A percentile compares a stretch with the other conserved stretches of the same genome.
Evolutionary conservation across 805 yeast genomes (phyloP).

Genomic region (Sugiyamaella smithiae): DNA sequence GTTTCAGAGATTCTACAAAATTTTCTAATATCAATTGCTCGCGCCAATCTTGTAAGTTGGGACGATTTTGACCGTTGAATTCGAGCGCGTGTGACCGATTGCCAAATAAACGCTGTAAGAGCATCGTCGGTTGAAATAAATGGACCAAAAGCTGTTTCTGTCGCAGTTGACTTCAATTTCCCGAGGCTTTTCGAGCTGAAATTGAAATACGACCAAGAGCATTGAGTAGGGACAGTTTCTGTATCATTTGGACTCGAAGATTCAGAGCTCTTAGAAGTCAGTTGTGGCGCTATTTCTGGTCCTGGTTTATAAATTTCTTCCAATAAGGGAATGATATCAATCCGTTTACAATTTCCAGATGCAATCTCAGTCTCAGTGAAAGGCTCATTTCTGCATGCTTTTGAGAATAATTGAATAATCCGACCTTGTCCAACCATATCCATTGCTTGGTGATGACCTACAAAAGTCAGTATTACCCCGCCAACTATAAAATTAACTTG

Average conservation of each 20-base stretch:
- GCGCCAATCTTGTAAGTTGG: conserved; percentile 4
- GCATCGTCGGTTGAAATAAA: conserved; percentile 17
- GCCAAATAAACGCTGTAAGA: conserved; percentile 15
- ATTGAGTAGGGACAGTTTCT: background rate
- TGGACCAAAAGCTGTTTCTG: background rate
- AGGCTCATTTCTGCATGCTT: conserved; percentile 12
- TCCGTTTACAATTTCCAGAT: conserved; percentile 6
- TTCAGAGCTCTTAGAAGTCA: background rate
- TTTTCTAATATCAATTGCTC: conserved; percentile 15
- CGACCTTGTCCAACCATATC: conserved; percentile 15
- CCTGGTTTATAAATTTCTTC: conserved; percentile 1
- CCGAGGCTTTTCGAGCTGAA: background rate
- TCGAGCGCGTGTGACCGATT: conserved; percentile 2
- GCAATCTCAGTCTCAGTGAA: conserved; percentile 9
- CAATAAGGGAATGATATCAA: background rate
- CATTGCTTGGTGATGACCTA: conserved; percentile 13
- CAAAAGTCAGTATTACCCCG: conserved; percentile 13
- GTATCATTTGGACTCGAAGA: background rate
- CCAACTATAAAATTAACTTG: conserved; percentile 12
- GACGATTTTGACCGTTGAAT: background rate
- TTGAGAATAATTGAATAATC: conserved; percentile 9
- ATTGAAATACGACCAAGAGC: conserved; percentile 11
- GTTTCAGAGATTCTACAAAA: conserved; percentile 3
- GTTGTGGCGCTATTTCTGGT: conserved; percentile 6
- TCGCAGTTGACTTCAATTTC: conserved; percentile 6